Base-by-base conservation (phyloP, 352 stramenopile species). In the Phytophthora pistaciae region DNA sequence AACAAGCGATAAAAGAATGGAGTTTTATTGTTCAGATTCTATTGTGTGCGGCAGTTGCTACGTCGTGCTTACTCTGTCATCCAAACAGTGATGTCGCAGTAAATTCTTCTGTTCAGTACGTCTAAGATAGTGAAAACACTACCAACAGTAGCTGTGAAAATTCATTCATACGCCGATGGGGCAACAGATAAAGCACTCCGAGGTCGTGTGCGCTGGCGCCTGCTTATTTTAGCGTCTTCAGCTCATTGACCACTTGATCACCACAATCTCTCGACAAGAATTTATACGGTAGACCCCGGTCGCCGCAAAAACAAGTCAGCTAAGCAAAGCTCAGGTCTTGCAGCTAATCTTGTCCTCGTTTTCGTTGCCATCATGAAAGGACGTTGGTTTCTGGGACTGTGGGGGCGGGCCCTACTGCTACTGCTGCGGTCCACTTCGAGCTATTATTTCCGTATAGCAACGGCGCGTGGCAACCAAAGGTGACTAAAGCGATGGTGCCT, bases 351-450 rank as follows among this genome's bases (percentile, higher is more conserved):
- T 46, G 38, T 53, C 50, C 50, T 29, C 25, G 25, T 29, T 29
- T 29, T 29, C 25, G 25, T 29, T 29, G 33, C n/a, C 36, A 23
- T 6, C 23, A 23, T 62, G 56, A 52, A 62, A 50, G 21, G 56
- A 57, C 38, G 38, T 63, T 54, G 56, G 56, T 55, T 63, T 54
- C 40, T 63, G 21, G 40, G 56, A 38, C 18, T 2, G 56, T 42
- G 53, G 16, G 25, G 27, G 53, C 29, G 27, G 53, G 27, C 14
- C 53, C 53, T 16, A 59, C 53, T 6, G 46, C 9, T 40, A 9
- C 29, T 33, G 46, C 9, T 42, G 36, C 11, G 14, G 36, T 42
- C 36, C 36, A 13, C 36, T 42, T 42, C 10, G 14, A 42, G 36
- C 36, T 42, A 42, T 9, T 33, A 33, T 42, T 42, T 42, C 9